A percentile compares a stretch with the other conserved stretches of the same genome.
phyloP scores from a whole-genome alignment of 2,329 filamentous ascomycete species.

The Xylaria sp. region DNA sequence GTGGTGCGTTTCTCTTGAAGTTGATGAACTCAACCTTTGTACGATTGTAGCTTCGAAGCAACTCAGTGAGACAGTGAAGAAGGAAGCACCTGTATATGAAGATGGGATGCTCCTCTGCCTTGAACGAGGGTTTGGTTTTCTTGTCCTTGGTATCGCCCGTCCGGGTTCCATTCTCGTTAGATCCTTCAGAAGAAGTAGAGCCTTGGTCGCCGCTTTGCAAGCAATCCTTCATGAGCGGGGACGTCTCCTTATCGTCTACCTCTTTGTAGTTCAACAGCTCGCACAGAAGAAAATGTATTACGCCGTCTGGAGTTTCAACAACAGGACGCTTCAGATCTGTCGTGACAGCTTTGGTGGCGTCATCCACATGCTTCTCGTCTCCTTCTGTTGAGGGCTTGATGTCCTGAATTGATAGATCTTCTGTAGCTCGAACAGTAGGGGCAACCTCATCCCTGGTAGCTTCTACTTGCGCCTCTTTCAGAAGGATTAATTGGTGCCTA shows the following conservation, averaged over 20 bases:
- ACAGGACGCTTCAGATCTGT: slow-evolving; percentile 73
- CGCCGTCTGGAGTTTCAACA: slow-evolving; percentile 88
- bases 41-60: slow-evolving; percentile 85
- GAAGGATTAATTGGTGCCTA: slow-evolving; percentile 35
- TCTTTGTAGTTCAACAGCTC: slow-evolving; percentile 89
- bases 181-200: slow-evolving; percentile 32
- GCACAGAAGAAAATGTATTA: slow-evolving; percentile 89
- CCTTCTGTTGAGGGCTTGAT: slow-evolving; percentile 57
- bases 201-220: slow-evolving; percentile 35
- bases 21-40: slow-evolving; percentile 99
- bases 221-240: slow-evolving; percentile 39
- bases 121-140: slow-evolving; percentile 73
- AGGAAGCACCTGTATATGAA: slow-evolving; percentile 96
- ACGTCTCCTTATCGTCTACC: slow-evolving; percentile 75
- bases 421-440: slow-evolving; percentile 42
- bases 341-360: slow-evolving; percentile 54
- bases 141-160: slow-evolving; percentile 48
- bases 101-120: slow-evolving; percentile 86
- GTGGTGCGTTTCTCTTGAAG: slow-evolving; percentile 86
- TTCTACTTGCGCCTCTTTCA: slow-evolving; percentile 37
- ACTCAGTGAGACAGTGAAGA: slow-evolving; percentile 83
- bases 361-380: slow-evolving; percentile 55
- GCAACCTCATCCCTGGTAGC: slow-evolving; percentile 38
- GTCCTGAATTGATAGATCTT: slow-evolving; percentile 45
- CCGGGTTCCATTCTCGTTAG: slow-evolving; percentile 22